These are phyloP conservation scores for Salvia hispanica DNA, from an alignment of 257 asterid genomes.

Conservation along the genomic window DNA sequence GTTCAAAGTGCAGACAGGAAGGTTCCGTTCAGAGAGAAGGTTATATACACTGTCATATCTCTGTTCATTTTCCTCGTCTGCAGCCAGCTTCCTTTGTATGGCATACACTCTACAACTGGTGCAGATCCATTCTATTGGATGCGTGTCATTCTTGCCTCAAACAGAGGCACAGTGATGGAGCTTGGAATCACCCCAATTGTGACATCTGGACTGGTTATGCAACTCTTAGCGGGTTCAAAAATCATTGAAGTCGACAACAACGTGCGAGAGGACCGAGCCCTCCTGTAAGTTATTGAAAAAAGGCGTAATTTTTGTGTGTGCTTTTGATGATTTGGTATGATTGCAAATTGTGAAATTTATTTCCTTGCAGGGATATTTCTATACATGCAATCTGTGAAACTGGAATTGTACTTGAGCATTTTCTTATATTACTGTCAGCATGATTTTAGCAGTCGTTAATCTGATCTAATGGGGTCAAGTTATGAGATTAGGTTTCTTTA, in stretches of 20 bases:
- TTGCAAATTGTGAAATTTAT: not conserved
- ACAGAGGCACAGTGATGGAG: conserved; percentile 89
- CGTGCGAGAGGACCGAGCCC: conserved; percentile 84
- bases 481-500: not conserved
- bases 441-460: not conserved
- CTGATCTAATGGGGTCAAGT: not conserved
- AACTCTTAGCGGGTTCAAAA: conserved; percentile 79
- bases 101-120: conserved; percentile 88
- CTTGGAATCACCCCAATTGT: conserved; percentile 89
- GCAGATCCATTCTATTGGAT: conserved; percentile 93
- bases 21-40: conserved; percentile 85
- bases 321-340: not conserved
- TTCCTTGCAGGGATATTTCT: not conserved
- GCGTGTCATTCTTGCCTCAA: conserved; percentile 92
- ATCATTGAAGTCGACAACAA: conserved; percentile 85
- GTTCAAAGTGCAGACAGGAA: conserved; percentile 86
- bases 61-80: conserved; percentile 80
- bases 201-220: conserved; percentile 84
- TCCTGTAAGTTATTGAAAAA: conserved; percentile 55
- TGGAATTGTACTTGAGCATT: not conserved
- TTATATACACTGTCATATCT: conserved; percentile 75
- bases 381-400: not conserved
- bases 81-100: conserved; percentile 84
- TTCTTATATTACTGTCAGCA: not conserved
- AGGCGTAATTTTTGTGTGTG: not conserved